Conservation (phyloP, 768 basidiomycete genomes). For the Suillus tomentosus region DNA sequence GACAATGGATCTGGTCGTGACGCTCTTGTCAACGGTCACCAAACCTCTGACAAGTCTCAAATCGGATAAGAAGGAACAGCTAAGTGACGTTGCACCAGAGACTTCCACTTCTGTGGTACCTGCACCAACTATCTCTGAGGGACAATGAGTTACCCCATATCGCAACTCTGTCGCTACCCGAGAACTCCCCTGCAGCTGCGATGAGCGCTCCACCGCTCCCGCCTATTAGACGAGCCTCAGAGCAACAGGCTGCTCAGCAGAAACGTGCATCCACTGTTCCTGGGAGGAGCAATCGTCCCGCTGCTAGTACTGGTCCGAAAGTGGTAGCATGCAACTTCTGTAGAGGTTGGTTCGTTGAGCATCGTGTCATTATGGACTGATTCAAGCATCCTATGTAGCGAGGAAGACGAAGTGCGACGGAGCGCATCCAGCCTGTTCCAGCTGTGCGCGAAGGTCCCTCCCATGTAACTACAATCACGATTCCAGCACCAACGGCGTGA, state of each 20-base stretch:
- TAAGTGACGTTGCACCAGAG: too few species aligned
- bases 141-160: constrained; percentile 74
- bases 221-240: constrained; percentile 65
- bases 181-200: constrained; percentile 51
- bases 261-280: constrained; percentile 71
- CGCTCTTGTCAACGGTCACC: constrained; percentile 85
- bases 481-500: constrained; percentile 30
- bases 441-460: constrained; percentile 75
- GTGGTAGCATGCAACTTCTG: constrained; percentile 90
- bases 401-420: constrained; percentile 91
- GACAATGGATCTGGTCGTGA: constrained; percentile 92
- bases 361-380: constrained; percentile 11
- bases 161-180: constrained; percentile 64
- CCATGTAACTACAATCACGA: constrained; percentile 84
- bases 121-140: too few species aligned
- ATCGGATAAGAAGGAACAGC: constrained; percentile 47
- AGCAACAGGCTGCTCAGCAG: constrained; percentile 66
- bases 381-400: constrained; percentile 42
- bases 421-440: constrained; percentile 80
- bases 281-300: constrained; percentile 57
- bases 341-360: constrained; percentile 56
- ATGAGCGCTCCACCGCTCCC: constrained; percentile 68
- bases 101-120: too few species aligned
- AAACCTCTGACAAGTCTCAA: constrained; percentile 74
- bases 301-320: constrained; percentile 75